A percentile compares a stretch with the other conserved stretches of the same genome.
These are phyloP conservation scores for Phytophthora europaea DNA, from an alignment of 352 stramenopile genomes.

Conservation along the genomic window DNA sequence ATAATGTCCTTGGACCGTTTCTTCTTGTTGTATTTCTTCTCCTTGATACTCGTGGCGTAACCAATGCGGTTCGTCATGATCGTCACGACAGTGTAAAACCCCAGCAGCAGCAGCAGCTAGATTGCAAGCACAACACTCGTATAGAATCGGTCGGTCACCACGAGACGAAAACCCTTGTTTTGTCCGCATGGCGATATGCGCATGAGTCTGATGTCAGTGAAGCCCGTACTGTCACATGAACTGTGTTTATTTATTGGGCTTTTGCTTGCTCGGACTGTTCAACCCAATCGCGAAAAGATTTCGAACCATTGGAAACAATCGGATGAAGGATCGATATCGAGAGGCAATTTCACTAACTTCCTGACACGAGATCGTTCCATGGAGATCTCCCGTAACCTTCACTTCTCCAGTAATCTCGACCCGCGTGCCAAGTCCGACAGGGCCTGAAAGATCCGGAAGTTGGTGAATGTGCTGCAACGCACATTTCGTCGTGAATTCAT, in stretches of 20 bases:
- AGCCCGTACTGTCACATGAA: background rate
- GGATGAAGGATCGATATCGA: background rate
- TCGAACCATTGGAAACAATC: constrained; percentile 1
- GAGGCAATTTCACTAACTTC: background rate
- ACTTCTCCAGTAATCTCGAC: constrained; percentile 10
- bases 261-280: background rate
- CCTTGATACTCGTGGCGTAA: background rate
- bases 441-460: constrained; percentile 6
- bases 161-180: constrained; percentile 7
- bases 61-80: constrained; percentile 17
- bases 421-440: background rate
- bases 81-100: constrained; percentile 14
- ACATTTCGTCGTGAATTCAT: background rate
- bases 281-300: constrained; percentile 4
- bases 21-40: constrained; percentile 4
- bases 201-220: background rate
- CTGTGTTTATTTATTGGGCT: background rate
- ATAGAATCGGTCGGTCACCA: constrained; percentile 20
- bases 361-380: background rate
- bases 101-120: constrained; percentile 12
- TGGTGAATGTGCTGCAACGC: background rate
- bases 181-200: background rate
- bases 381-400: constrained; percentile 7
- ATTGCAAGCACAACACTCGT: constrained; percentile 11
- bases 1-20: background rate